phyloP scores from a whole-genome alignment of 2,329 filamentous ascomycete species.

The Colletotrichum graminicola region DNA sequence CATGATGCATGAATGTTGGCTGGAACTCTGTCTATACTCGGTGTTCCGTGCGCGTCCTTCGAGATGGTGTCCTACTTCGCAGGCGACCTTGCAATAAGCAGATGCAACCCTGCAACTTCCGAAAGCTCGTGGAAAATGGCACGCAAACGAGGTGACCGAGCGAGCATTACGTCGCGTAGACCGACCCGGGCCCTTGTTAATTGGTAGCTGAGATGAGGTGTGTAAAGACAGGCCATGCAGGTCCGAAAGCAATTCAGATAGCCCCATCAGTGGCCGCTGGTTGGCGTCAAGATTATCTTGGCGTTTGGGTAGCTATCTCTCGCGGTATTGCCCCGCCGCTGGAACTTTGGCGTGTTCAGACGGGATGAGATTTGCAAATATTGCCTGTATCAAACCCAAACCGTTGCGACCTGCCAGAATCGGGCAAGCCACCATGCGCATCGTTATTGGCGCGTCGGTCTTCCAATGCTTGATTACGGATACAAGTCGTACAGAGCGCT shows the following conservation, averaged over 20 bases:
- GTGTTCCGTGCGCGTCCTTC: background rate
- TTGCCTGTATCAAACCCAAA: slow-evolving; percentile 3
- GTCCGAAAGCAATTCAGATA: slow-evolving; percentile 32
- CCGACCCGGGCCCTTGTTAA: background rate
- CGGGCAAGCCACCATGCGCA: slow-evolving; percentile 16
- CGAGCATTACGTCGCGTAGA: background rate
- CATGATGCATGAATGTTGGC: slow-evolving; percentile 7
- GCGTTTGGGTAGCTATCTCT: slow-evolving; percentile 35
- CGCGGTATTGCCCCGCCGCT: slow-evolving; percentile 21
- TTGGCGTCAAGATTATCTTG: slow-evolving; percentile 38
- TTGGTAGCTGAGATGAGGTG: slow-evolving; percentile 4
- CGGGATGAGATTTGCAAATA: background rate
- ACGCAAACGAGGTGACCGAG: background rate
- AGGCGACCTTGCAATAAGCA: background rate
- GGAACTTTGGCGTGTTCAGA: slow-evolving; percentile 11
- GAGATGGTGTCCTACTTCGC: background rate
- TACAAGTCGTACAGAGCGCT: background rate
- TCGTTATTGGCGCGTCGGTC: slow-evolving; percentile 3
- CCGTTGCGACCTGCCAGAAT: slow-evolving; percentile 30
- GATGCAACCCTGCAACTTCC: background rate
- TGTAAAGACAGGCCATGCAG: slow-evolving; percentile 24
- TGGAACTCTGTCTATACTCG: background rate
- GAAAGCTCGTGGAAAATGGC: background rate
- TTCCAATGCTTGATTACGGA: background rate
- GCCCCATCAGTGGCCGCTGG: slow-evolving; percentile 16